Base-by-base conservation (phyloP, 1,139 yeast genomes). In the Pichia sp. region DNA sequence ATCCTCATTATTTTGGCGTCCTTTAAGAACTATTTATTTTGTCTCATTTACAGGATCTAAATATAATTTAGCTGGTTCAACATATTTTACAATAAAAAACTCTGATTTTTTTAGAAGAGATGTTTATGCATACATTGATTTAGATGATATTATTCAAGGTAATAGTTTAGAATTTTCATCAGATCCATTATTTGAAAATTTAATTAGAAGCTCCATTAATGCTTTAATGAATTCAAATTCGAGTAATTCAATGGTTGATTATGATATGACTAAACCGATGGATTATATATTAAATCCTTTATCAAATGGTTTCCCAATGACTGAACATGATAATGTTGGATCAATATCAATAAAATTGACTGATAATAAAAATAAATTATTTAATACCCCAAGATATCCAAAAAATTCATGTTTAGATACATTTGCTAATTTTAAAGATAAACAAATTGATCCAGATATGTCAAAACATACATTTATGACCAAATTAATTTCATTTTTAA, bases 21-120 rank as follows among this genome's bases (percentile, higher is more conserved):
- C 98, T 0, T 63, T 90, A 27, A 74, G 98, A 57, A 73, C 92
- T 1, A 79, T 92, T 8, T 82, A 82, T 56, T 89, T 92, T 64
- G 79, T 81, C 0, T 87, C 96, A 2, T 89, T 87, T 71, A 96
- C 90, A 56, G 97, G 87, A 0, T 71, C 85, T 0, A 81, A 83
- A 50, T 89, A 84, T 58, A 90, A 89, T 57, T 67, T 76, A 55
- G 95, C 94, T 0, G 98, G 98, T 0, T 73, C 89, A 35, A 74
- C 94, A 0, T 94, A 85, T 57, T 81, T 92, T 78, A 74, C 83
- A 6, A 87, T 85, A 55, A 68, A 71, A 35, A 74, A 77, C 50
- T 64, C 69, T 25, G 74, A 74, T 24, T 71, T 70, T 36, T 66
- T 87, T 32, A 66, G 71, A 47, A 70, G 76, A 40, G 82, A 82